A percentile compares a stretch with the other conserved stretches of the same genome.
Conservation (phyloP, 2,329 filamentous ascomycete species). For the Ascochyta clinopodiicola region DNA sequence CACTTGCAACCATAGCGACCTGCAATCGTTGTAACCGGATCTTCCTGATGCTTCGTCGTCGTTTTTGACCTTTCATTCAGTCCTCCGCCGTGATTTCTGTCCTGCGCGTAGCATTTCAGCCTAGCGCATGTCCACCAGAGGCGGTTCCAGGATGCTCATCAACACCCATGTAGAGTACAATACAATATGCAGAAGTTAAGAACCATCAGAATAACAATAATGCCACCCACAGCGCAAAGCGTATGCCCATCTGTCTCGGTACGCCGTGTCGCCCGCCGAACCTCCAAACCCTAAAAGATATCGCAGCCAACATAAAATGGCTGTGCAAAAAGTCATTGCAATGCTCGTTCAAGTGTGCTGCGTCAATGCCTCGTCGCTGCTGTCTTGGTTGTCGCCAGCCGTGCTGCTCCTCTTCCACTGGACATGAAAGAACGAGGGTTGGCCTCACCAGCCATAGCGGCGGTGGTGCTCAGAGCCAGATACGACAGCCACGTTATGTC, state of each 20-base stretch:
- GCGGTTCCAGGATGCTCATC: constrained; percentile 20
- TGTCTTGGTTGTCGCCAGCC: background rate
- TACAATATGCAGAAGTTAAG: constrained; percentile 28
- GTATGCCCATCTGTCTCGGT: background rate
- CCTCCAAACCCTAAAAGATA: background rate
- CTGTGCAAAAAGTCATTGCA: background rate
- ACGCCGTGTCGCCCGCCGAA: constrained; percentile 4
- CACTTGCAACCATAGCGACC: too few relatives aligned
- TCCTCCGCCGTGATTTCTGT: constrained; percentile 1
- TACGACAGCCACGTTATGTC: too few relatives aligned
- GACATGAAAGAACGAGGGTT: background rate
- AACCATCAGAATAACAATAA: background rate
- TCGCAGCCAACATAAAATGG: background rate
- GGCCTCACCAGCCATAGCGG: background rate
- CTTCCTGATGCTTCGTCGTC: constrained; percentile 3
- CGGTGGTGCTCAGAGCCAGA: background rate
- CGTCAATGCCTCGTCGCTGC: background rate
- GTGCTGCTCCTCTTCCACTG: background rate
- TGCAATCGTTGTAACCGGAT: too few relatives aligned
- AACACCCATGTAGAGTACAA: constrained; percentile 28
- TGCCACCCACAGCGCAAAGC: constrained; percentile 2
- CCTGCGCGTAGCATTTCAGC: constrained; percentile 2
- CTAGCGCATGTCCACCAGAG: constrained; percentile 9
- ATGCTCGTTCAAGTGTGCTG: background rate
- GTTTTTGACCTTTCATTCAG: constrained; percentile 9